Conservation (phyloP, 352 stramenopile genomes). For the Saprolegnia diclina region DNA sequence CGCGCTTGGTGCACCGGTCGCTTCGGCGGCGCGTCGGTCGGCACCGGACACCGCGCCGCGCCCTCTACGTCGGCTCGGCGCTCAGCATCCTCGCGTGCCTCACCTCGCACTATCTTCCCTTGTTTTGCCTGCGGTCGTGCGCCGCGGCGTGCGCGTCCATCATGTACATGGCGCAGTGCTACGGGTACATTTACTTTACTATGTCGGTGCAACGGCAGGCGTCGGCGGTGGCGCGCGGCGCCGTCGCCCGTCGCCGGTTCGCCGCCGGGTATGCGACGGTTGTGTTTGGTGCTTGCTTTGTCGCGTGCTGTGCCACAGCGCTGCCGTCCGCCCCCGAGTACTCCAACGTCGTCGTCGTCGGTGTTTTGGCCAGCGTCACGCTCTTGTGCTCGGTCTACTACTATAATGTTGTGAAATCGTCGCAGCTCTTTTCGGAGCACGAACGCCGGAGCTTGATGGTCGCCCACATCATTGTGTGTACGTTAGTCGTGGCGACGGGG, state of each 20-base stretch:
- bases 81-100: not conserved
- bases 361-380: not conserved
- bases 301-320: not conserved
- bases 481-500: not conserved
- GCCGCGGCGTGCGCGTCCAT: not conserved
- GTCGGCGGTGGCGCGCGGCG: not conserved
- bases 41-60: not conserved
- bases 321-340: not conserved
- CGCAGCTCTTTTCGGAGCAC: conserved; percentile 2
- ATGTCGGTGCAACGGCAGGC: not conserved
- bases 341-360: not conserved
- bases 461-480: conserved; percentile 17
- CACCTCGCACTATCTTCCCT: not conserved
- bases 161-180: not conserved
- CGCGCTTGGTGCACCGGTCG: not conserved
- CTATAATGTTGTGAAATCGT: not conserved
- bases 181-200: not conserved
- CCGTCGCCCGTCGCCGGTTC: not conserved
- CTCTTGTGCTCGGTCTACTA: not conserved
- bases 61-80: not conserved
- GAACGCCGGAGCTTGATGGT: conserved; percentile 7
- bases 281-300: not conserved
- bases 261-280: not conserved
- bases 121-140: not conserved
- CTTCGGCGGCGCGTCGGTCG: not conserved